Base-by-base conservation (phyloP, 257 asterid genomes). In the Ilex asprella region DNA sequence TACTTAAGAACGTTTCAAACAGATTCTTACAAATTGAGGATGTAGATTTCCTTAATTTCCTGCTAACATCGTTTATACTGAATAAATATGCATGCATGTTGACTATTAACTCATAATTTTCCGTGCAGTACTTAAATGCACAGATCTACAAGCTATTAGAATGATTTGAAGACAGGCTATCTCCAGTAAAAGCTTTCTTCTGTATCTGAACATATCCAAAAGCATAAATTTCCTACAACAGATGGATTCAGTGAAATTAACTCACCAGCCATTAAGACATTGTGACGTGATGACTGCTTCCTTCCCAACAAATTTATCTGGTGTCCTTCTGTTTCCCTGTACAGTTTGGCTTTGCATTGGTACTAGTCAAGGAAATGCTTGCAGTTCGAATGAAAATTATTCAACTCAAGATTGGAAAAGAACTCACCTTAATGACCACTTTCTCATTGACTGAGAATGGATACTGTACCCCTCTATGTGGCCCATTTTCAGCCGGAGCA, bases 321-420 rank as follows among this genome's bases (percentile, higher is more conserved):
- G 97, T 39, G 99, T 92, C 81, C 97, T 82, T 76, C 88, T 79
- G 81, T 92, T 92, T 66, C 99, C 99, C 99, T 92, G 96, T 81
- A 73, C 57, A 60, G 44, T 60, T 46, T 50, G 30, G 43, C 43
- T 75, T 64, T 47, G 0, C 30, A 32, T 67, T 55, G 14, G 54
- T 12, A 49, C 10, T n/a, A 30, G 60, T 7, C 13, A 55, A 53
- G 47, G 31, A 55, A 58, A 44, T 31, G 49, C 46, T 52, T 55
- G 56, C 53, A 54, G 67, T 30, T 27, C 55, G 56, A 11, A 53
- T 53, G 50, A 49, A 49, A 6, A 11, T 49, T 11, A 3, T 35
- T 4, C 5, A 3, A 35, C 5, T 35, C 41, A 21, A 6, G 30
- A 6, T 16, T 3, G 30, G 5, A 15, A 53, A 53, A 53, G 7